A percentile compares a stretch with the other conserved stretches of the same genome.
Evolutionary conservation across 441 rosid species (phyloP).

Genomic region (Monsonia emarginata): DNA sequence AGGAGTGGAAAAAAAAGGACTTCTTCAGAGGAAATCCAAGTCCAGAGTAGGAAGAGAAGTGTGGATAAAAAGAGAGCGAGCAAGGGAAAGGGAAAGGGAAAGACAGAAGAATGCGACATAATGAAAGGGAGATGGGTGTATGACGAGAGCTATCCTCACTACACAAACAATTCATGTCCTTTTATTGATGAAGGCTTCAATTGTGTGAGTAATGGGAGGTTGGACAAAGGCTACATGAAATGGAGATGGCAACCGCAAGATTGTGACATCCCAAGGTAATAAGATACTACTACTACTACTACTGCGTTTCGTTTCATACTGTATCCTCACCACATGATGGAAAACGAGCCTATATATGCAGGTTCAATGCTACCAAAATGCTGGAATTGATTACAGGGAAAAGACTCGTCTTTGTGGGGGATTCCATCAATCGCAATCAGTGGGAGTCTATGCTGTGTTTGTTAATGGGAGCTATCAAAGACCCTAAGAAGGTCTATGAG

Average conservation of each 20-base stretch:
- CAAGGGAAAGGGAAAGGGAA: constrained; percentile 20
- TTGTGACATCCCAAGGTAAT: constrained; percentile 68
- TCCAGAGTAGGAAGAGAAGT: constrained; percentile 16
- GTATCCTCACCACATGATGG: too few relatives aligned
- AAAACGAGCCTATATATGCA: too few relatives aligned
- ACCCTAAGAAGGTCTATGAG: constrained; percentile 75
- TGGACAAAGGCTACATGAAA: constrained; percentile 52
- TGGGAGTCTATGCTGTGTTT: constrained; percentile 92
- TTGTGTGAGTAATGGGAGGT: constrained; percentile 68
- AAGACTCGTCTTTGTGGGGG: constrained; percentile 87
- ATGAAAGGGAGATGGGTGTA: constrained; percentile 73
- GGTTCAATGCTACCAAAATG: constrained; percentile 76
- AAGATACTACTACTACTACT: too few relatives aligned
- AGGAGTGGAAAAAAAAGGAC: too few relatives aligned
- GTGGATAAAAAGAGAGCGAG: constrained; percentile 22
- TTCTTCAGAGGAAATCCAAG: too few relatives aligned
- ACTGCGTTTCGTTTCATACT: too few relatives aligned
- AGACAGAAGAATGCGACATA: constrained; percentile 38
- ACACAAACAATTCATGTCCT: constrained; percentile 61
- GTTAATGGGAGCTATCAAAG: constrained; percentile 59
- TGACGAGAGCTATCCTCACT: constrained; percentile 50
- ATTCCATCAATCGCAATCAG: constrained; percentile 86
- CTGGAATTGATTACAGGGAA: constrained; percentile 69
- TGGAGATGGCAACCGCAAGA: constrained; percentile 79
- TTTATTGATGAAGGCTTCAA: constrained; percentile 82